Evolutionary conservation across 2,329 filamentous ascomycete species (phyloP), one percentile per base, ranked within the genome.

Genomic region (Hyphodiscus sp.): DNA sequence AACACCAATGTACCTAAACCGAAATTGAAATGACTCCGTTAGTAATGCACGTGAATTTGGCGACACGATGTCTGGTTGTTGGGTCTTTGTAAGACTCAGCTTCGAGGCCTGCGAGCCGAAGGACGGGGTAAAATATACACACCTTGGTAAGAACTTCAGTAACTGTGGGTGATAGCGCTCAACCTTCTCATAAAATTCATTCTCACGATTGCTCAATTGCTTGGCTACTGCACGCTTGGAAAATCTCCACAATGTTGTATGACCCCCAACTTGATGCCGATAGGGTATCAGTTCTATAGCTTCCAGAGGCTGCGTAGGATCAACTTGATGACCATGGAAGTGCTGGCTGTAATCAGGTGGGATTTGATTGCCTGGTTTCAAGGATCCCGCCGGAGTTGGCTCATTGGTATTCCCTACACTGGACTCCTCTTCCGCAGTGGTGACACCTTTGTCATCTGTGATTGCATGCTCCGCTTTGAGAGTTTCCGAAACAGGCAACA

Each of bases 171-270:
- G 92, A 61, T 89, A 83, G 65, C 83, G 84, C 74, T 99, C 94
- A 64, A 97, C 89, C 51, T 86, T 94, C 72, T 99, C 94, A 70
- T 99, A 99, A 68, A 99, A 99, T 72, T 96, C 90, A 71, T 99
- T 99, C 69, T 99, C 94, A 65, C 92, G 82, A 69, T 96, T 99
- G 70, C 96, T 99, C 66, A 99, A 80, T 72, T 96, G 91, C 72
- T 99, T 99, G 77, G 94, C 99, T 11, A 99, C 91, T 52, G 94
- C 94, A 64, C 91, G 83, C 61, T 90, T 85, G 18, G 94, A 97
- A 68, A 99, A 97, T 43, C 92, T 86, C 80, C 95, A 99, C 38
- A 99, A 81, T 0, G 92, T 96, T 7, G 91, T 96, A 69, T 99
- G 94, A 0, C 94, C 94, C 54, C 94, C 94, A 52, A 99, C 94